A percentile compares a stretch with the other conserved stretches of the same genome.
These are phyloP conservation scores for Stachybotrys chlorohalonatus DNA, from an alignment of 2,329 filamentous ascomycete species.

Conservation along the genomic window DNA sequence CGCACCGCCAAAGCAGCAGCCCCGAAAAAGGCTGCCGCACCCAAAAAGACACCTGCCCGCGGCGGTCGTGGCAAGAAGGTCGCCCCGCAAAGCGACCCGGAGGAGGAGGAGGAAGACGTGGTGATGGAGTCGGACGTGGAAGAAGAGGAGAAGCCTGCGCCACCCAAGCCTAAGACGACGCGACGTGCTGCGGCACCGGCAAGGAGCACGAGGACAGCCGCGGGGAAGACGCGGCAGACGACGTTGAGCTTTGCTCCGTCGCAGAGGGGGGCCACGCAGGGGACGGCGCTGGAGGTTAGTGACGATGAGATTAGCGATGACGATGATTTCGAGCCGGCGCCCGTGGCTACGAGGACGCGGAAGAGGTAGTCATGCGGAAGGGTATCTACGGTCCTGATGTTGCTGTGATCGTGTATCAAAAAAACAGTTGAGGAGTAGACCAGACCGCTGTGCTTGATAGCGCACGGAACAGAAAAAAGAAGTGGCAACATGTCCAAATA, in stretches of 20 bases:
- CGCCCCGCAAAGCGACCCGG: conserved; percentile 13
- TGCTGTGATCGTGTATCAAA: too few species aligned
- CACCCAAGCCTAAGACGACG: conserved; percentile 16
- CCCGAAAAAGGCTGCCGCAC: conserved; percentile 29
- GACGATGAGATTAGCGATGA: conserved; percentile 58
- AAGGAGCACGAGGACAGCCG: conserved; percentile 3
- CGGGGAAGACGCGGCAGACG: conserved; percentile 20
- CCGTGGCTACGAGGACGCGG: conserved; percentile 22
- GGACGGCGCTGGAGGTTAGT: conserved; percentile 48
- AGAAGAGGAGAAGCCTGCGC: conserved; percentile 23
- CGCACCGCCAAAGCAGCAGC: conserved; percentile 25
- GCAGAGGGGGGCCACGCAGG: conserved; percentile 32
- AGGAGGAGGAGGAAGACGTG: conserved; percentile 40
- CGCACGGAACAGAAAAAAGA: not conserved
- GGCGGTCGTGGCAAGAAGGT: conserved; percentile 28
- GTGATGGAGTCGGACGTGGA: conserved; percentile 46
- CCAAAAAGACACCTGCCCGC: conserved; percentile 32
- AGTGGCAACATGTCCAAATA: not conserved
- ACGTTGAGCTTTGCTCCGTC: conserved; percentile 20
- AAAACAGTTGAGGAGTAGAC: not conserved
- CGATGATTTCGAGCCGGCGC: conserved; percentile 49
- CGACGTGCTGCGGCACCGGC: conserved; percentile 7
- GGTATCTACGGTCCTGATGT: too few species aligned
- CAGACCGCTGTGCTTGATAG: too few species aligned
- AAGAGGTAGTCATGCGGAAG: conserved; percentile 10